Evolutionary conservation across 352 stramenopile genomes (phyloP), one percentile per base, ranked within the genome.

Genomic region (Blastocystis hominis): DNA sequence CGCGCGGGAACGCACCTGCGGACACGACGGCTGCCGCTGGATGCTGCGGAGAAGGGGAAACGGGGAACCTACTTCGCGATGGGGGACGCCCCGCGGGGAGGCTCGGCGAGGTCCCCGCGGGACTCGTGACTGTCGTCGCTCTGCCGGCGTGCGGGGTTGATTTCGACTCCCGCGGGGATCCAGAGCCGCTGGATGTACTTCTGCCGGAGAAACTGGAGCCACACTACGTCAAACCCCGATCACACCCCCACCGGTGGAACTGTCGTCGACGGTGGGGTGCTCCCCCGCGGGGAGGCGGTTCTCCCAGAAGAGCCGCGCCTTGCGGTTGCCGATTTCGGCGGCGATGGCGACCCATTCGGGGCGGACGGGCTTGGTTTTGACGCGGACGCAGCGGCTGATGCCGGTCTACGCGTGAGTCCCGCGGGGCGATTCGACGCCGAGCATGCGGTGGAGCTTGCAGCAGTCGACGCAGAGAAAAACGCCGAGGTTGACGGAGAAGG

Each of bases 261-360:
- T 68, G 1, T 47, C 46, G 20, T 84, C 55, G 44, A 68, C 17
- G 1, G 7, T 17, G 38, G 72, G 72, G 15, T 53, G 72, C n/a
- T 84, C 24, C 40, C 24, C 40, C 38, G 59, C 47, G 10, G 9
- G 13, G 24, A 87, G 77, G 20, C 40, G 46, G n/a, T 40, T 59
- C 54, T 87, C 77, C 77, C 77, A 87, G 55, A 87, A 87, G 3
- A 17, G n/a, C 20, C 50, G 42, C 7, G 77, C 77, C 40, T 69
- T 72, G 17, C n/a, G 7, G 44, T 87, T 87, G 10, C 77, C 77
- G 42, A 87, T 87, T 46, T 87, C 77, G 20, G 54, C 77, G 17
- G 70, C 44, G 24, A 50, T 69, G 10, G 59, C 77, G 20, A 87
- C 63, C 77, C 77, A 87, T 24, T 78, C 62, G 20, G 77, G 40